Conservation (phyloP, 345 rosid genomes). For the Camelina hispida region DNA sequence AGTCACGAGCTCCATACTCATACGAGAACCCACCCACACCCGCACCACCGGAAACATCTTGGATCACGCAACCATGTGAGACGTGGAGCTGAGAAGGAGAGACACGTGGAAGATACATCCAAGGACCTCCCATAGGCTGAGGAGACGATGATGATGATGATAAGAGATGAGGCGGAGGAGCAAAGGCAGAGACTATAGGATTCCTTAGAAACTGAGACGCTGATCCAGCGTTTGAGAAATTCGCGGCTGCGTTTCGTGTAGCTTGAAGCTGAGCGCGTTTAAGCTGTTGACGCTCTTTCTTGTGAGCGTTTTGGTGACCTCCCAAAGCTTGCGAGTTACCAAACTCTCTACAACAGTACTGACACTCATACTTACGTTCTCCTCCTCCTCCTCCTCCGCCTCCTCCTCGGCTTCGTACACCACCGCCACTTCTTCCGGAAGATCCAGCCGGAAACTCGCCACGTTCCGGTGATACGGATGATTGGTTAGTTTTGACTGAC, state of each 20-base stretch:
- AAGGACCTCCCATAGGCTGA: conserved; percentile 51
- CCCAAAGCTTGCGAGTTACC: conserved; percentile 85
- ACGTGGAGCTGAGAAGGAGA: conserved; percentile 72
- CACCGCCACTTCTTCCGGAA: conserved; percentile 30
- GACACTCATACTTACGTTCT: conserved; percentile 85
- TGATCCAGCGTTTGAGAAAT: conserved; percentile 43
- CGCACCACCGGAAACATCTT: conserved; percentile 42
- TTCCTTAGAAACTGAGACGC: conserved; percentile 64
- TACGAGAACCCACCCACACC: conserved; percentile 53
- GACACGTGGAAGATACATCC: conserved; percentile 86
- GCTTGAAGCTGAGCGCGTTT: conserved; percentile 81
- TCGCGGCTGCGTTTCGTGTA: conserved; percentile 58
- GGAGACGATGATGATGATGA: conserved; percentile 46
- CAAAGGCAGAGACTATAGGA: conserved; percentile 88
- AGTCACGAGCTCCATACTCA: conserved; percentile 32
- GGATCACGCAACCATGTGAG: conserved; percentile 73
- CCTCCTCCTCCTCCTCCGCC: conserved; percentile 40
- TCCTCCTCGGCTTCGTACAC: conserved; percentile 36
- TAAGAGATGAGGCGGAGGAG: conserved; percentile 83
- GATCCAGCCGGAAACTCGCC: conserved; percentile 41
- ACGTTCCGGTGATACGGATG: conserved; percentile 29
- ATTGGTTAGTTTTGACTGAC: conserved; percentile 16
- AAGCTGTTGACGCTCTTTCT: conserved; percentile 80
- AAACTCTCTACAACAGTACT: conserved; percentile 76
- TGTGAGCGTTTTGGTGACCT: conserved; percentile 89